Base-by-base conservation (phyloP, 163 green algal genomes). In the Scenedesmus sp. region DNA sequence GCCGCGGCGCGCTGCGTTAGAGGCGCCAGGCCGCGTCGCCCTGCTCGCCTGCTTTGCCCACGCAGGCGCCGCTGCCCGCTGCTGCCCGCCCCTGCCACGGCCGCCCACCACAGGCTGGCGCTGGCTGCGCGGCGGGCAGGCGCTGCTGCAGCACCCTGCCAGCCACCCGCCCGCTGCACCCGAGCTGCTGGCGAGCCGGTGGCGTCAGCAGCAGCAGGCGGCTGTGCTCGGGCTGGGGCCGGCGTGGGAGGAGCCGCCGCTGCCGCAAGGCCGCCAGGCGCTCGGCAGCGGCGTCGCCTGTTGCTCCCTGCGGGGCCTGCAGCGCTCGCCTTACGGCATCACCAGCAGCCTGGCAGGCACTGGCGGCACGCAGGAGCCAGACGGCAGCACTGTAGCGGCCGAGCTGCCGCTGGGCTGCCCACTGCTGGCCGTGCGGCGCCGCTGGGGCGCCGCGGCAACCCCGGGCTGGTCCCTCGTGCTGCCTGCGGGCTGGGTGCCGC, bases 161-260 rank as follows among this genome's bases (percentile, higher is more conserved):
- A 53, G 4, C 22, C 20, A 62, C 15, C 14, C 66, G 10, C 26
- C 66, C 26, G 66, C 66, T 42, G 66, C 66, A 2, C 66, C 48
- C 3, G 66, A 75, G 15, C 29, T 75, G 34, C 66, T 75, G 5
- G 50, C 63, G 9, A 63, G 66, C 66, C 22, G 2, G 20, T 75
- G 66, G 48, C 48, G 51, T 34, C 67, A 65, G 67, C 67, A 76
- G 67, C 51, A 76, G 67, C 67, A 76, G 67, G 50, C 54, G 60
- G 67, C 67, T 42, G 67, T 47, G 22, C 50, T 76, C 7, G 51
- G 67, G 31, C 31, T 76, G 22, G 56, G 2, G 10, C 31, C 67
- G 34, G 31, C n/a, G 0, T 51, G 33, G 66, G 50, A 57, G 67
- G 50, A 76, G 67, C 67, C 64, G 67, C 47, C 63, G 62, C 62